Percentiles rank a stretch among this genome's conserved stretches.
These are phyloP conservation scores for Diversispora epigaea DNA, from an alignment of 192 early-diverging fungal genomes.

Conservation along the genomic window DNA sequence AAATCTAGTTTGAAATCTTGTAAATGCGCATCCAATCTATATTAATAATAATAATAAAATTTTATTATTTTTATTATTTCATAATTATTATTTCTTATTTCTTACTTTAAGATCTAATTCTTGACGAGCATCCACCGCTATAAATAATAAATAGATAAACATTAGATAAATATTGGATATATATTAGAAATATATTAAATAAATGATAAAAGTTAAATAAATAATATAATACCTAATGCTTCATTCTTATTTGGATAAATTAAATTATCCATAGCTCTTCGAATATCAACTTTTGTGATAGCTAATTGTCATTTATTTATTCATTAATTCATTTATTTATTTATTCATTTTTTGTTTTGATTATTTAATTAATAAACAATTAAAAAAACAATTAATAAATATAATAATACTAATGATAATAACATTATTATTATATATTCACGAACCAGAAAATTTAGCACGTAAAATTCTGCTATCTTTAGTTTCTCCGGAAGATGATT, in stretches of 20 bases:
- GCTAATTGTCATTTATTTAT: background rate
- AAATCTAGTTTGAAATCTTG: slow-evolving; percentile 51
- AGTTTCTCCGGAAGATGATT: slow-evolving; percentile 9
- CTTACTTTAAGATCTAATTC: slow-evolving; percentile 54
- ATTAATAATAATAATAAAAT: background rate
- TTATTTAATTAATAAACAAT: background rate
- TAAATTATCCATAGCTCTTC: slow-evolving; percentile 50
- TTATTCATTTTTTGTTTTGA: no score
- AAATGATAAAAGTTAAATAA: background rate
- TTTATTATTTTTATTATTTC: background rate
- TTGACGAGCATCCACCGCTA: slow-evolving; percentile 54
- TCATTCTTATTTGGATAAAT: slow-evolving; percentile 53
- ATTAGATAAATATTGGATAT: background rate
- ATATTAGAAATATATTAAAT: background rate
- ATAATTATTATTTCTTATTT: background rate
- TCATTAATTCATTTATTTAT: no score
- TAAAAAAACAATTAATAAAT: background rate
- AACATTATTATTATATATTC: background rate
- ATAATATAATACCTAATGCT: slow-evolving; percentile 38
- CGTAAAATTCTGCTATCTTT: slow-evolving; percentile 36
- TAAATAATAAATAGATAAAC: background rate
- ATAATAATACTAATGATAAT: background rate
- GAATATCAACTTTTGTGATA: slow-evolving; percentile 43
- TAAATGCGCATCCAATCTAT: slow-evolving; percentile 41
- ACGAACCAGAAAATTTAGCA: slow-evolving; percentile 43